These are phyloP conservation scores for Trichoderma pleuroti DNA, from an alignment of 2,329 filamentous ascomycete genomes.

Conservation along the genomic window DNA sequence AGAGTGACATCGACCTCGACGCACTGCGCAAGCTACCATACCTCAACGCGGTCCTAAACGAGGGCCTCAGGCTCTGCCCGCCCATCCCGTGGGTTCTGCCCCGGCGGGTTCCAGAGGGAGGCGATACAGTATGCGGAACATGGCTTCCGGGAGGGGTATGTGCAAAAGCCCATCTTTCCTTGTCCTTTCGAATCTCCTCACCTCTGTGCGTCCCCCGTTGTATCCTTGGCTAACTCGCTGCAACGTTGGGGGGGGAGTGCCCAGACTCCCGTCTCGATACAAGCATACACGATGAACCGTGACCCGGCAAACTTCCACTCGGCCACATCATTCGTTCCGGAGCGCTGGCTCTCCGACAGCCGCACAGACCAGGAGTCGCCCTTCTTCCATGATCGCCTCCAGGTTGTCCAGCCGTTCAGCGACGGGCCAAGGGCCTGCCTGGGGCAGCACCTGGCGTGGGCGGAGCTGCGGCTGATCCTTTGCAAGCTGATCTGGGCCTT, in stretches of 20 bases:
- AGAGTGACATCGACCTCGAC: conserved; percentile 19
- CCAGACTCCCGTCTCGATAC: conserved; percentile 22
- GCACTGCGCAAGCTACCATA: conserved; percentile 32
- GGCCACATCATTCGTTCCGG: conserved; percentile 14
- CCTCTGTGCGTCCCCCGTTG: background rate
- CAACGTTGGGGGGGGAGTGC: conserved; percentile 40
- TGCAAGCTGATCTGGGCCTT: conserved; percentile 19
- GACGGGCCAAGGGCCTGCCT: conserved; percentile 10
- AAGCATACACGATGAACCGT: conserved; percentile 11
- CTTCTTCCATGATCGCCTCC: conserved; percentile 9
- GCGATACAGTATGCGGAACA: conserved; percentile 30
- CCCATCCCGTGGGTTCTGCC: conserved; percentile 40
- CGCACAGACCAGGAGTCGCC: background rate
- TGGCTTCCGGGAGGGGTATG: conserved; percentile 35
- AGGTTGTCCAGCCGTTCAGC: conserved; percentile 14
- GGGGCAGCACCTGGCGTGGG: conserved; percentile 15
- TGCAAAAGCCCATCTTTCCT: conserved; percentile 19
- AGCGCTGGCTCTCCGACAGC: conserved; percentile 5
- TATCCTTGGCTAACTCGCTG: conserved; percentile 29
- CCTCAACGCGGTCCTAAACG: conserved; percentile 48
- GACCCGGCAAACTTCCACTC: background rate
- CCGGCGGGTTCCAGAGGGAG: conserved; percentile 30
- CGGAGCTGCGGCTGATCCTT: conserved; percentile 19
- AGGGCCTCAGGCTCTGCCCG: conserved; percentile 47
- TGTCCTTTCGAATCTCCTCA: background rate